Evolutionary conservation across 306 rosid genomes (phyloP), one percentile per base, ranked within the genome.

Genomic region (Medicago arabica): DNA sequence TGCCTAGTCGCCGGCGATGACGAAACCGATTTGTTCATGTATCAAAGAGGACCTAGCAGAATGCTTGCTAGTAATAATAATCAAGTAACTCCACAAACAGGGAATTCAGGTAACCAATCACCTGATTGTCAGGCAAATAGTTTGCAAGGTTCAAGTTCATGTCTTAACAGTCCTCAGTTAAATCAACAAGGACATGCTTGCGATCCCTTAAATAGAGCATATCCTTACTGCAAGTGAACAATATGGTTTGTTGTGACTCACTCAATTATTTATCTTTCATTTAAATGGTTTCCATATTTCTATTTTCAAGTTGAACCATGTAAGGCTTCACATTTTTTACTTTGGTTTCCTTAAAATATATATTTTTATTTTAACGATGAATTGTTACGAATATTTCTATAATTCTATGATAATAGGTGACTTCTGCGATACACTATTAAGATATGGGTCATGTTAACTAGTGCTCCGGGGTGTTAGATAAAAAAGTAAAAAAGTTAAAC

Each of bases 71-170:
- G 7, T 21, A 23, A 11, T 21, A 4, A 1, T 47, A 12, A 3
- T 4, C 34, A 23, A 57, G 8, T 10, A 57, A 4, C 7, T 57
- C 36, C 2, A 57, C 0, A 11, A 19, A 10, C 34, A 1, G 0
- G 0, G 1, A 57, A 57, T 21, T 23, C 8, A 12, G 66, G 66
- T 59, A 14, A 23, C 21, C 64, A 58, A 23, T 10, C 38, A 58
- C 36, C 38, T 58, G 8, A 4, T 12, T 58, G 64, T 10, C 58
- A 51, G 19, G 8, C 64, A 58, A 19, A 23, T 25, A 23, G 3
- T 19, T 23, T 58, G 64, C n/a, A 58, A 9, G 64, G 38, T 58
- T 58, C 64, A 4, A 58, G 64, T 58, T 58, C 64, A 11, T 58
- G 64, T 23, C 64, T 58, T 5, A 4, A 11, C 34, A 58, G 64